A percentile compares a stretch with the other conserved stretches of the same genome.
Conservation (phyloP, 1,284 basidiomycete species). For the Kwoniella shivajii region DNA sequence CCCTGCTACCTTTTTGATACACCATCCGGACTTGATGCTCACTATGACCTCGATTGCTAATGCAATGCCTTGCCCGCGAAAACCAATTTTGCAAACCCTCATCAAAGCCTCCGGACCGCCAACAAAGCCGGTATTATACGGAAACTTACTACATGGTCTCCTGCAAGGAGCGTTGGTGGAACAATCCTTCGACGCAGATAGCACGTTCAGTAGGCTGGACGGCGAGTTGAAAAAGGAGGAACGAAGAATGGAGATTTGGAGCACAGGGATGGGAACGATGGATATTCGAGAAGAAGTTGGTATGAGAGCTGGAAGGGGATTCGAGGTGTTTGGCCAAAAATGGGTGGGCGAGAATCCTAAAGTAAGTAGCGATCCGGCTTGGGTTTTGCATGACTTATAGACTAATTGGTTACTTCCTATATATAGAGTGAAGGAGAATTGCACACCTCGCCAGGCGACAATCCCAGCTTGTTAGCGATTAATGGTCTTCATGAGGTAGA, state of each 20-base stretch:
- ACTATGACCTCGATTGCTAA: constrained; percentile 85
- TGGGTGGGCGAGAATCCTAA: constrained; percentile 42
- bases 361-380: constrained; percentile 23
- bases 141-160: constrained; percentile 85
- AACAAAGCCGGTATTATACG: constrained; percentile 68
- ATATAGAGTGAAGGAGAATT: constrained; percentile 65
- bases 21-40: constrained; percentile 84
- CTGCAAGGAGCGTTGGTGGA: constrained; percentile 71
- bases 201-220: constrained; percentile 37
- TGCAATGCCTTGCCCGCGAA: constrained; percentile 76
- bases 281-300: constrained; percentile 50
- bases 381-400: not conserved
- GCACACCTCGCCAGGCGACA: constrained; percentile 53
- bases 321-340: constrained; percentile 47
- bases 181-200: constrained; percentile 38
- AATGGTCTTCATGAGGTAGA: constrained; percentile 79
- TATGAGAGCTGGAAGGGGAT: constrained; percentile 40
- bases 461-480: constrained; percentile 63
- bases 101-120: constrained; percentile 58
- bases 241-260: constrained; percentile 50
- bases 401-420: not conserved
- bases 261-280: constrained; percentile 46
- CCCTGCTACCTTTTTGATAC: constrained; percentile 61
- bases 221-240: constrained; percentile 43
- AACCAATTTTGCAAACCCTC: constrained; percentile 73